A percentile compares a stretch with the other conserved stretches of the same genome.
These are phyloP conservation scores for Davidsoniella eucalypti DNA, from an alignment of 2,329 filamentous ascomycete species.

Conservation along the genomic window DNA sequence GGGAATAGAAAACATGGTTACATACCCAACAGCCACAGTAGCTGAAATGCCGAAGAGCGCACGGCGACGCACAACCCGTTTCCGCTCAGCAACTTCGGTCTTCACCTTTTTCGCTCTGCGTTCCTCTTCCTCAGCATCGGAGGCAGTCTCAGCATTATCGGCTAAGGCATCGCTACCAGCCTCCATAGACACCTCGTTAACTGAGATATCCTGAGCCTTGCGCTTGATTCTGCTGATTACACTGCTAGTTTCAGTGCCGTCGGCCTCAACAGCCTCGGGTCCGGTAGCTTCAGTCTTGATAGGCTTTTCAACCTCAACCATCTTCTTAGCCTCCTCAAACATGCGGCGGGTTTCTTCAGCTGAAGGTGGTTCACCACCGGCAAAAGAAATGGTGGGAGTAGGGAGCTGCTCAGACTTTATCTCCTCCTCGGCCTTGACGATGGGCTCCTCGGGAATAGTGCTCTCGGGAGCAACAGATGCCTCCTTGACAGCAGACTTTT, in stretches of 20 bases:
- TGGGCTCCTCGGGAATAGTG: constrained; percentile 40
- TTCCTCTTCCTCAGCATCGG: constrained; percentile 25
- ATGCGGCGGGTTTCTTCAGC: constrained; percentile 67
- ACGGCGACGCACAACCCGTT: constrained; percentile 72
- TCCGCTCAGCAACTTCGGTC: constrained; percentile 66
- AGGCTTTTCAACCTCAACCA: constrained; percentile 54
- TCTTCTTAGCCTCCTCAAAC: constrained; percentile 72
- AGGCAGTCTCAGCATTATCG: constrained; percentile 19
- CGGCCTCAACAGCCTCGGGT: constrained; percentile 17
- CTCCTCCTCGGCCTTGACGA: constrained; percentile 47
- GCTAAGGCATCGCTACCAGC: not conserved
- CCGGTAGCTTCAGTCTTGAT: constrained; percentile 26
- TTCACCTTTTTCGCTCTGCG: constrained; percentile 57
- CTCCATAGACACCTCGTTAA: constrained; percentile 34
- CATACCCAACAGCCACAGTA: constrained; percentile 81
- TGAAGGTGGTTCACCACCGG: constrained; percentile 48
- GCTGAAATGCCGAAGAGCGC: constrained; percentile 75
- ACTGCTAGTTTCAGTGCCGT: constrained; percentile 24
- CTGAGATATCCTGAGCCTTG: constrained; percentile 55
- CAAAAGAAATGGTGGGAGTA: constrained; percentile 19
- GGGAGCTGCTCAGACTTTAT: constrained; percentile 11
- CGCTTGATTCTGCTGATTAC: constrained; percentile 46
- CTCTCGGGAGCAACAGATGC: constrained; percentile 24
- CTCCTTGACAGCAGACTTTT: constrained; percentile 19
- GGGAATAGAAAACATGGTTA: constrained; percentile 17